Percentiles rank a stretch among this genome's conserved stretches.
These are phyloP conservation scores for Melocanna baccifera DNA, from an alignment of 176 grass and related monocot genomes.

Conservation along the genomic window DNA sequence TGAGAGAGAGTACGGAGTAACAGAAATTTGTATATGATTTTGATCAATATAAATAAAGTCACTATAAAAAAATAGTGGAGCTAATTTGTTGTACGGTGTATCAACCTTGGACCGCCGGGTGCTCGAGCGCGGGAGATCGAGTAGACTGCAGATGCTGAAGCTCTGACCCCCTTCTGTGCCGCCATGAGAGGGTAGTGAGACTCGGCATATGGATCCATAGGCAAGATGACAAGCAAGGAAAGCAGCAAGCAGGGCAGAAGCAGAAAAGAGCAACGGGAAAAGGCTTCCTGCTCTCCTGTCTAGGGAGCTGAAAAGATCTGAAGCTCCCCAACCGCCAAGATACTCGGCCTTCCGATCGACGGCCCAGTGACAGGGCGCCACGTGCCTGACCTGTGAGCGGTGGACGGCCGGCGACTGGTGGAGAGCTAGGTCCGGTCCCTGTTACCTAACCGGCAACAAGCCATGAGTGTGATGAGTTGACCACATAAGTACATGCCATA, in stretches of 20 bases:
- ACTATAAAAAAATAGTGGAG: too few species aligned
- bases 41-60: too few species aligned
- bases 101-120: too few species aligned
- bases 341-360: not conserved
- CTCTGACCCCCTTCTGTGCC: not conserved
- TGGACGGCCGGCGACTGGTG: not conserved
- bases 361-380: not conserved
- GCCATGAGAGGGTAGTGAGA: not conserved
- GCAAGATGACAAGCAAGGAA: conserved; percentile 1
- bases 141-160: too few species aligned
- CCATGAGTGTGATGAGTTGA: not conserved
- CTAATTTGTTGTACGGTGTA: too few species aligned
- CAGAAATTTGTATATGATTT: too few species aligned
- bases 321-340: not conserved
- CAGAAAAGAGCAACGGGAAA: not conserved
- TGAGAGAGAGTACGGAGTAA: too few species aligned
- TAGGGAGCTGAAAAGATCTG: not conserved
- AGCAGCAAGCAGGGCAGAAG: not conserved
- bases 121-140: too few species aligned
- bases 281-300: not conserved
- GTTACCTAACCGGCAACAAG: not conserved
- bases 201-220: not conserved
- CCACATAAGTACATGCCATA: not conserved
- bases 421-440: not conserved
- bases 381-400: not conserved